Evolutionary conservation across 2,329 filamentous ascomycete species (phyloP), one percentile per base, ranked within the genome.

Genomic region (Colletotrichum siamense): DNA sequence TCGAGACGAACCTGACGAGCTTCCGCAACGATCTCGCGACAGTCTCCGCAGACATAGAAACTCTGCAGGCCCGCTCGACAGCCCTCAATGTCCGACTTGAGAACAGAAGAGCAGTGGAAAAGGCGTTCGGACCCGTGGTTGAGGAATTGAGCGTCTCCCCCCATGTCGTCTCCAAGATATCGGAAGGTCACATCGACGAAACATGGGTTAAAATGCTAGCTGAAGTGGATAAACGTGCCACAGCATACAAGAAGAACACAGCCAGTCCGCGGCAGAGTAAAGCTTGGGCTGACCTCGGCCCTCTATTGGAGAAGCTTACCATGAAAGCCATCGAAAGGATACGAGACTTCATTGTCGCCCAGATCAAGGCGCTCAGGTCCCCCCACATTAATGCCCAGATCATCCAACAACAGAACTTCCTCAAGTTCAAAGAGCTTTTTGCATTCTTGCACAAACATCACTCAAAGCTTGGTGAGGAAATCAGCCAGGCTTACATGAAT

Each of bases 311-410:
- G 71, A 95, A 98, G 83, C 88, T 99, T 44, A 95, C 94, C 24
- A 91, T 94, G 71, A 98, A 97, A 88, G 94, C 94, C 52, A 71
- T 98, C 32, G 96, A 98, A 85, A 92, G 97, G 73, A 98, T 99
- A 83, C 92, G 98, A 75, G 97, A 99, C 84, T 98, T 98, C 82
- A 90, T 99, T 49, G 97, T 99, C 15, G 92, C 95, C 18, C 96
- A 99, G 83, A 97, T 99, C 83, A 98, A 98, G 85, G 95, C 96
- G 6, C 88, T 99, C 69, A 92, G 97, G 73, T 98, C 96, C 30
- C 97, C 97, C 16, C 97, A 96, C 81, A 98, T 99, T 84, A 99
- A 99, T 83, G 96, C 96, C 4, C 97, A 99, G 83, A 94, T 99
- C 73, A 96, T 99, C 65, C 97, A 99, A 83, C 96, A 98, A 81